Evolutionary conservation across 495 filamentous ascomycete species (phyloP), one percentile per base, ranked within the genome.

Genomic region (Podospora anserina): DNA sequence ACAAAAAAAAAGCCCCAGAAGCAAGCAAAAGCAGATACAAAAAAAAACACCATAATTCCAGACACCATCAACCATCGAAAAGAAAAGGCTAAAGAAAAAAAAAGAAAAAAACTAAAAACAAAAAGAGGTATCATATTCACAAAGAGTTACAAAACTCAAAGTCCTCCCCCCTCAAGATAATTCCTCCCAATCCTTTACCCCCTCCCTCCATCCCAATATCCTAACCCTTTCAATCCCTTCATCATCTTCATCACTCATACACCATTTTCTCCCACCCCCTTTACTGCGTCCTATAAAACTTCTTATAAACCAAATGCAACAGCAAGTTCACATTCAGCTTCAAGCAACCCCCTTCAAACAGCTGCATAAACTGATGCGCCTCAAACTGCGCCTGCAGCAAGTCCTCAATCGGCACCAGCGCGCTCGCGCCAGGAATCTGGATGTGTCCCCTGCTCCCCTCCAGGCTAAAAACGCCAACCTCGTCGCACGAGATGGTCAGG

Each of bases 331-430:
- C 95, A 78, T 97, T 97, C 69, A 99, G 86, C 80, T 89, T 88
- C 76, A 96, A 82, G 70, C 88, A 86, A 26, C 93, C 92, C 39
- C 39, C 39, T 68, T 96, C 94, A 73, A 97, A 99, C 69, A 99
- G 85, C 73, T 89, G 92, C 88, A 97, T 91, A 78, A 93, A 96
- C 79, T 97, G 92, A 70, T 91, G 90, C 72, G 94, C 93, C 78
- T 97, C 94, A 80, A 97, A 99, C 80, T 99, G 95, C 64, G 92
- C 94, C 81, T 97, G 93, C 73, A 99, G 84, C 75, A 98, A 82
- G 78, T 97, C 94, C 76, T 99, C 95, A 74, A 98, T 85, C 57
- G 94, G 88, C 60, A 99, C 87, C 73, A 93, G 88, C 28, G 92
- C 93, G 74, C 90, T 96, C 53, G 94, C 95, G 13, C 95, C 96